These are phyloP conservation scores for Suhomyces kunorum DNA, from an alignment of 1,139 yeast genomes.

Conservation along the genomic window DNA sequence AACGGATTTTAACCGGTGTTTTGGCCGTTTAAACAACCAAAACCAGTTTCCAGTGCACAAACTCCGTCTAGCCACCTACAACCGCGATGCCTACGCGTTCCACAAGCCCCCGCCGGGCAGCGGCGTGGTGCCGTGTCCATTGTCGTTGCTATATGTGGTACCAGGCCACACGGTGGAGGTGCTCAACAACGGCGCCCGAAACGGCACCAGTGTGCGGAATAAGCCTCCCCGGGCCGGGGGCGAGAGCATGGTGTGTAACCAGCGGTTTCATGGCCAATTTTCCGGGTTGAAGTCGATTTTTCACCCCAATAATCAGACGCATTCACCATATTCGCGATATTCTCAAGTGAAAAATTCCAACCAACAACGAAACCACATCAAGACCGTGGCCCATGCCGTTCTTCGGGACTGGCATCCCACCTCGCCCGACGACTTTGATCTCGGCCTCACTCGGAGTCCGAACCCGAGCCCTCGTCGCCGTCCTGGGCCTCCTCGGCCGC, in stretches of 20 bases:
- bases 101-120: conserved; percentile 23
- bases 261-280: conserved; percentile 24
- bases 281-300: conserved; percentile 16
- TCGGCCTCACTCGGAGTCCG: conserved; percentile 38
- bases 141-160: conserved; percentile 37
- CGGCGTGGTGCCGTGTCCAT: conserved; percentile 34
- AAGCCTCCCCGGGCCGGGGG: conserved; percentile 49
- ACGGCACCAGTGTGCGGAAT: conserved; percentile 50
- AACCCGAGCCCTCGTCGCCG: conserved; percentile 27
- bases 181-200: conserved; percentile 54
- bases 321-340: too few species aligned
- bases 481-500: conserved; percentile 19
- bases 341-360: conserved; percentile 29
- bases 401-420: conserved; percentile 38
- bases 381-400: conserved; percentile 22
- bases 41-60: conserved; percentile 13
- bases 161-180: conserved; percentile 36
- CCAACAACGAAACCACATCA: conserved; percentile 24
- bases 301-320: too few species aligned
- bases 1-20: conserved; percentile 55
- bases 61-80: conserved; percentile 25
- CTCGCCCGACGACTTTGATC: conserved; percentile 33
- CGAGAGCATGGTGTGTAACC: conserved; percentile 43
- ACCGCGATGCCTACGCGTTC: conserved; percentile 27
- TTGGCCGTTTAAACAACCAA: conserved; percentile 20